Base-by-base conservation (phyloP, 2,329 filamentous ascomycete genomes). In the Penicillium occitanis region DNA sequence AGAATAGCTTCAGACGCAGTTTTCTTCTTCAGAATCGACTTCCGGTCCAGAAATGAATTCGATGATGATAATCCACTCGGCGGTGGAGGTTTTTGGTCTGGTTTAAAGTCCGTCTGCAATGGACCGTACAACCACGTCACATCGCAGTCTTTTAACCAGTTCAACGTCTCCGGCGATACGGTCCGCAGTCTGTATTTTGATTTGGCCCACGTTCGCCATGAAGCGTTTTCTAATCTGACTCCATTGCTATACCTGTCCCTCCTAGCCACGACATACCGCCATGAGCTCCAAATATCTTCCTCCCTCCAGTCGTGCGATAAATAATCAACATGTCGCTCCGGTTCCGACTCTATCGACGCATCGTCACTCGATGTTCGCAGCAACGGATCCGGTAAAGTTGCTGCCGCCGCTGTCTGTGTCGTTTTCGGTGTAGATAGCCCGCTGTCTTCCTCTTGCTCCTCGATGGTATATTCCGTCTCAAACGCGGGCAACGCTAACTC, bases 71-170 rank as follows among this genome's bases (percentile, higher is more conserved):
- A 74, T 14, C 81, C 81, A 70, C 84, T 87, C 28, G 80, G 79
- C 25, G 83, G 81, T 55, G 86, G 84, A 13, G 83, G 83, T 46
- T 76, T 75, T 61, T 80, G 77, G 73, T 72, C 82, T 68, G 84
- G 86, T 64, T 83, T 86, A 3, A 84, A 82, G 25, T 90, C 89
- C 0, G 90, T 90, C 76, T 97, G 94, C 59, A 97, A 80, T 13
- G 95, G 95, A 0, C 95, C 95, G 74, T 98, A 99, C 0, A 99
- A 84, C 95, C 94, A 99, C 55, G 94, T 97, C 37, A 97, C 93
- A 78, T 99, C 94, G 76, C 91, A 95, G 73, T 98, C 95, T 77
- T 98, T 99, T 67, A 97, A 84, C 94, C 95, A 99, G 79, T 98
- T 97, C 65, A 99, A 83, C 1, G 90, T 91, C 78, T 97, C 93